Conservation (phyloP, 2,329 filamentous ascomycete species). For the Xylariaceae sp. region DNA sequence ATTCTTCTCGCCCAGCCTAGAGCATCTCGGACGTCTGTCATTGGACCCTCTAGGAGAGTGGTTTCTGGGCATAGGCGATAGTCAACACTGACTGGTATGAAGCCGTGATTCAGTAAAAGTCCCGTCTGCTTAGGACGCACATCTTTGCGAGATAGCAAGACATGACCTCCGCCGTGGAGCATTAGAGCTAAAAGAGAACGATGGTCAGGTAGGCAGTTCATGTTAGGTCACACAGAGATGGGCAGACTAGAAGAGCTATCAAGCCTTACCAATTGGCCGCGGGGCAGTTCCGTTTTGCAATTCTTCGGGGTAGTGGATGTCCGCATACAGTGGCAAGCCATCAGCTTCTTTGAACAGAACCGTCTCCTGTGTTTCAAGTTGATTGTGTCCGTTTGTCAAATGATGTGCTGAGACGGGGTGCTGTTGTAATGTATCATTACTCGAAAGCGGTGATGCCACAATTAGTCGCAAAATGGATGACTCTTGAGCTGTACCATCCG, state of each 20-base stretch:
- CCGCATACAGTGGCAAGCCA: slow-evolving; percentile 15
- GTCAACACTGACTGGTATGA: slow-evolving; percentile 54
- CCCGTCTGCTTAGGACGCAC: slow-evolving; percentile 46
- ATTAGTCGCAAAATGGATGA: slow-evolving; percentile 11
- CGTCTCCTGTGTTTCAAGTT: slow-evolving; percentile 2
- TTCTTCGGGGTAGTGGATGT: slow-evolving; percentile 17
- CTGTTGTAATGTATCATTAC: neutral
- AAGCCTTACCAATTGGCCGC: slow-evolving; percentile 11
- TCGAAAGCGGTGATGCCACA: slow-evolving; percentile 15
- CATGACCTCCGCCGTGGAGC: slow-evolving; percentile 52
- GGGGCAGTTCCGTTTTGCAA: neutral
- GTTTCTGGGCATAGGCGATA: slow-evolving; percentile 58
- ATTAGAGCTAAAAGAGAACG: slow-evolving; percentile 49
- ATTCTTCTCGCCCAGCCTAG: slow-evolving; percentile 46
- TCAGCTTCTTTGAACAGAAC: slow-evolving; percentile 18
- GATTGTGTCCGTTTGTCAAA: too few relatives aligned
- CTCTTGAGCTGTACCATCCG: slow-evolving; percentile 13
- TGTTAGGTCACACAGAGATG: too few relatives aligned
- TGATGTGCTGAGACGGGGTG: too few relatives aligned
- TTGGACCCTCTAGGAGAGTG: slow-evolving; percentile 51
- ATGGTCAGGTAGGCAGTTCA: neutral
- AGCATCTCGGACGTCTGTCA: slow-evolving; percentile 52
- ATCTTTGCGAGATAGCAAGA: slow-evolving; percentile 47
- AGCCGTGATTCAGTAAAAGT: slow-evolving; percentile 47
- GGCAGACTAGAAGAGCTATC: neutral